These are phyloP conservation scores for Coniferiporia sulphurascens DNA, from an alignment of 1,284 basidiomycete species.

Conservation along the genomic window DNA sequence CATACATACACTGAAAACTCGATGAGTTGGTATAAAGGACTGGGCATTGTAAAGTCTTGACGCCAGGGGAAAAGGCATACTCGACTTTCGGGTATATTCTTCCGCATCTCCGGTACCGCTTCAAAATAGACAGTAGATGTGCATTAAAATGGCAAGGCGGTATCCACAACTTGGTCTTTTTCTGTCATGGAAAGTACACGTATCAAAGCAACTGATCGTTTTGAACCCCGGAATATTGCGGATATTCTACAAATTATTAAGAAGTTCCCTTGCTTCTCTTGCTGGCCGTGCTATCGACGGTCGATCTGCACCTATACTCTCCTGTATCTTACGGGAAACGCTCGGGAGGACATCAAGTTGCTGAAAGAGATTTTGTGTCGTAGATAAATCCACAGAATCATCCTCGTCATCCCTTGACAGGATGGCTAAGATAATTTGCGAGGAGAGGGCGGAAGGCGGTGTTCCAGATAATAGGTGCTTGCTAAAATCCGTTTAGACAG, in stretches of 20 bases:
- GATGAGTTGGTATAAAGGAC: too few species aligned
- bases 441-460: slow-evolving; percentile 56
- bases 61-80: too few species aligned
- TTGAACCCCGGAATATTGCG: background rate
- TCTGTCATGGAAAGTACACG: too few species aligned
- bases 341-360: slow-evolving; percentile 55
- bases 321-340: slow-evolving; percentile 70
- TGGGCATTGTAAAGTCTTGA: too few species aligned
- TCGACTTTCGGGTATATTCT: too few species aligned
- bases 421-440: slow-evolving; percentile 62
- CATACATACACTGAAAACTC: too few species aligned
- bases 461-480: slow-evolving; percentile 58
- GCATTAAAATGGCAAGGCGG: too few species aligned
- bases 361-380: slow-evolving; percentile 58
- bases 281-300: slow-evolving; percentile 79
- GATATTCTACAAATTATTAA: slow-evolving; percentile 29
- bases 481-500: slow-evolving; percentile 26
- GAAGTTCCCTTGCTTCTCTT: slow-evolving; percentile 76
- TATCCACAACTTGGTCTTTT: too few species aligned
- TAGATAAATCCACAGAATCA: slow-evolving; percentile 23
- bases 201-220: too few species aligned
- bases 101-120: too few species aligned
- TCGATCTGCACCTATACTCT: slow-evolving; percentile 66
- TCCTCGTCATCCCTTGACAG: slow-evolving; percentile 46
- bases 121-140: too few species aligned